These are phyloP conservation scores for Fusarium nanum DNA, from an alignment of 2,329 filamentous ascomycete genomes.

Conservation along the genomic window DNA sequence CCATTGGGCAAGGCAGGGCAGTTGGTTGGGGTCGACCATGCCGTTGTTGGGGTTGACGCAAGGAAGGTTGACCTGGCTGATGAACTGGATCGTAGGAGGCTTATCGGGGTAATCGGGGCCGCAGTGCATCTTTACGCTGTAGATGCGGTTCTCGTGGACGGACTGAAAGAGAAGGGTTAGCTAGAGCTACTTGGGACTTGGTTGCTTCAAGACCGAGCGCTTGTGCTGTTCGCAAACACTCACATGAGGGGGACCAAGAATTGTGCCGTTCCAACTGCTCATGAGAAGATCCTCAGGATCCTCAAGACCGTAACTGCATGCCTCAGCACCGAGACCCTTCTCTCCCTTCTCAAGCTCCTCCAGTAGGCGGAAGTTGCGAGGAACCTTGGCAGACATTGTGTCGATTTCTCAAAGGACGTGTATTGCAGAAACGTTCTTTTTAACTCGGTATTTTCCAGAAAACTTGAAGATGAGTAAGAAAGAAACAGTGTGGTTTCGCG, in stretches of 20 bases:
- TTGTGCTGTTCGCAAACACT: slow-evolving; percentile 51
- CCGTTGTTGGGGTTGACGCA: slow-evolving; percentile 87
- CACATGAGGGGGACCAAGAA: slow-evolving; percentile 95
- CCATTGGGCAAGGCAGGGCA: slow-evolving; percentile 90
- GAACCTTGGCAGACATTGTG: slow-evolving; percentile 70
- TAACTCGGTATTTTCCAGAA: background rate
- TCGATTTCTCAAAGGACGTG: slow-evolving; percentile 3
- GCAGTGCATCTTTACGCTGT: slow-evolving; percentile 97
- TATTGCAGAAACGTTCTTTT: background rate
- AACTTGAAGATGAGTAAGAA: slow-evolving; percentile 11
- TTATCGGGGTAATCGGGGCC: slow-evolving; percentile 88
- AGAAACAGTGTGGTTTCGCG: slow-evolving; percentile 10
- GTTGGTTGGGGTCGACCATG: slow-evolving; percentile 83
- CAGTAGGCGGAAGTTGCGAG: slow-evolving; percentile 94
- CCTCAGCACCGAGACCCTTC: slow-evolving; percentile 95
- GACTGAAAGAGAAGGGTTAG: slow-evolving; percentile 65
- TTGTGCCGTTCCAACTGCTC: slow-evolving; percentile 99
- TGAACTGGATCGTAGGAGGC: slow-evolving; percentile 90
- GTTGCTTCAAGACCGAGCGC: background rate
- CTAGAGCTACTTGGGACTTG: background rate
- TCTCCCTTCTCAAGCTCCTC: slow-evolving; percentile 99
- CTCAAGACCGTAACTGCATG: slow-evolving; percentile 95
- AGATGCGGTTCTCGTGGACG: slow-evolving; percentile 98
- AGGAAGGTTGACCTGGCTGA: slow-evolving; percentile 95
- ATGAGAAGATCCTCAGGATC: slow-evolving; percentile 95